Evolutionary conservation across 1,139 yeast genomes (phyloP), one percentile per base, ranked within the genome.

Genomic region (Yarrowia galli): DNA sequence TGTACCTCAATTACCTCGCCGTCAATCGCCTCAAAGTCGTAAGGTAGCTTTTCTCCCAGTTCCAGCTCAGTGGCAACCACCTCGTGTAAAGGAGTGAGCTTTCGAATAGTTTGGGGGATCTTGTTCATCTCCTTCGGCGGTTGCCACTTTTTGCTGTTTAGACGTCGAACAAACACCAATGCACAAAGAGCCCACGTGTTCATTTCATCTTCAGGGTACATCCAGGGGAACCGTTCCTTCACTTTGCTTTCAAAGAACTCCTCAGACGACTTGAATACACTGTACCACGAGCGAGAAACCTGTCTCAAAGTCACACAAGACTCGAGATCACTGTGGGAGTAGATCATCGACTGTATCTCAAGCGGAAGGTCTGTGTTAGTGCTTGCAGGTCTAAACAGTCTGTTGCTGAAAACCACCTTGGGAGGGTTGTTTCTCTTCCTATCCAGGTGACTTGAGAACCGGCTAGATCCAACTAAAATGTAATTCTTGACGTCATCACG

Each of bases 151-250:
- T 25, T 46, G 15, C 51, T 25, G 35, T 16, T 5, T 9, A 25
- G 13, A 3, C 51, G 35, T 6, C 20, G 20, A 25, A 46, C 35
- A 25, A 46, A 46, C 6, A 46, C 51, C 51, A 46, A 16, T 0
- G 51, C 35, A 5, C 51, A 46, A 15, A 23, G 35, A 4, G 20
- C 51, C 51, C 51, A 46, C 35, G 51, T 46, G 35, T 25, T 46
- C 51, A 46, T 46, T 7, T 46, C 51, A 20, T 46, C 51, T 6
- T 46, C 51, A 3, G 51, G 51, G 2, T 15, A 8, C 51, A 46
- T 46, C 51, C 51, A 46, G 4, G 51, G 51, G 15, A 16, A 25
- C 20, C 35, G 51, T 25, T 46, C 51, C 9, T 46, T 46, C 9
- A 46, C 51, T 22, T 46, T 46, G 35, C 7, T 25, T 6, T 46